Percentiles rank a stretch among this genome's conserved stretches.
Conservation (phyloP, 1,284 basidiomycete species). For the Cryptococcus sp. region DNA sequence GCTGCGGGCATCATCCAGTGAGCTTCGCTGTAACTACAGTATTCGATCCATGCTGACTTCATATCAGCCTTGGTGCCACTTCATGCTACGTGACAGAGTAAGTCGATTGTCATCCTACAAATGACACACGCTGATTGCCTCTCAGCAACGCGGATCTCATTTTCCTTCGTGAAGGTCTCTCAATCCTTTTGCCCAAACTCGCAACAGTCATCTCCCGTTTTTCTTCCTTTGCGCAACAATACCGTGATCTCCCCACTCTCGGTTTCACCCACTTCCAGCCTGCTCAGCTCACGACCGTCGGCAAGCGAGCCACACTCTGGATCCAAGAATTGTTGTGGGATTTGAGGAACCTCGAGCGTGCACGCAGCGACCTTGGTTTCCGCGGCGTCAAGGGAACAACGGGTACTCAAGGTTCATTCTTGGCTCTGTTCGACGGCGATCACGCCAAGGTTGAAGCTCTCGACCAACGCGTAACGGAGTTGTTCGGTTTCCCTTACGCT, state of each 20-base stretch:
- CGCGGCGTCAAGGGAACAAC: slow-evolving; percentile 99
- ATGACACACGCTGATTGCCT: slow-evolving; percentile 5
- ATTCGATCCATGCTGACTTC: slow-evolving; percentile 4
- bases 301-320: slow-evolving; percentile 98
- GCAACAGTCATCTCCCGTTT: slow-evolving; percentile 87
- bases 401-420: slow-evolving; percentile 95
- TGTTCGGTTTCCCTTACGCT: slow-evolving; percentile 88
- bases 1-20: slow-evolving; percentile 97
- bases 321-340: slow-evolving; percentile 98
- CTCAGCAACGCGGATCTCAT: slow-evolving; percentile 93
- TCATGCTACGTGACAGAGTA: slow-evolving; percentile 99
- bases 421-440: slow-evolving; percentile 91
- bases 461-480: slow-evolving; percentile 82
- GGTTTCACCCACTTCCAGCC: slow-evolving; percentile 99
- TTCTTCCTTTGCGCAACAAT: slow-evolving; percentile 70
- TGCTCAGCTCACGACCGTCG: slow-evolving; percentile 96
- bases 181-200: slow-evolving; percentile 82
- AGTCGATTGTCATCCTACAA: slow-evolving; percentile 42
- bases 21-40: slow-evolving; percentile 32
- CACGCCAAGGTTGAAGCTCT: slow-evolving; percentile 92
- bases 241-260: slow-evolving; percentile 80
- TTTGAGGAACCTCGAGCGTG: slow-evolving; percentile 87
- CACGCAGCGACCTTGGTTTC: slow-evolving; percentile 92
- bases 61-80: slow-evolving; percentile 80
- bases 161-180: slow-evolving; percentile 86